Evolutionary conservation across 1,284 basidiomycete species (phyloP).

Genomic region (Lentinus polychrous): DNA sequence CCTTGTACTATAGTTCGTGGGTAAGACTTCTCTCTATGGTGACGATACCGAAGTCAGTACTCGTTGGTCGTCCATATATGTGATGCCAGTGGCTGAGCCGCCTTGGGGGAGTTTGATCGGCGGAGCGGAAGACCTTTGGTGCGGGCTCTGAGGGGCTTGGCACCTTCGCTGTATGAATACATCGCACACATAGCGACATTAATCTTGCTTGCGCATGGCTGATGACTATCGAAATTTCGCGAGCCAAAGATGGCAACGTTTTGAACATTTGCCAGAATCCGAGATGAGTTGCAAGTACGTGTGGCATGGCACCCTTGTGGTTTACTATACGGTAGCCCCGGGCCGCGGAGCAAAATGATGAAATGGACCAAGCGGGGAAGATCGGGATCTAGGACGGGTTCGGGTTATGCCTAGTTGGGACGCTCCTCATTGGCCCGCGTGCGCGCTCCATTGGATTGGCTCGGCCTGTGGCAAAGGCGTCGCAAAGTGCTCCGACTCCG

Average conservation of each 20-base stretch:
- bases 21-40: too few species aligned
- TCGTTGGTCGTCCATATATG: too few species aligned
- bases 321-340: too few species aligned
- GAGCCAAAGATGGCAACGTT: too few species aligned
- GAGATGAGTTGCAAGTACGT: too few species aligned
- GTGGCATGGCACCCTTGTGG: too few species aligned
- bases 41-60: too few species aligned
- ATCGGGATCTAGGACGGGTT: slow-evolving; percentile 10
- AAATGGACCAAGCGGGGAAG: slow-evolving; percentile 12
- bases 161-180: not conserved
- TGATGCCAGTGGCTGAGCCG: too few species aligned
- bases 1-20: too few species aligned
- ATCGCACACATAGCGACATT: not conserved
- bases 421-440: slow-evolving; percentile 3
- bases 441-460: slow-evolving; percentile 10
- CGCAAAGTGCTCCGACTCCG: slow-evolving; percentile 11
- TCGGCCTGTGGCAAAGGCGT: not conserved
- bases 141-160: too few species aligned
- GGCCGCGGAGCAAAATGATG: not conserved
- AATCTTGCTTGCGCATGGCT: not conserved
- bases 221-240: too few species aligned
- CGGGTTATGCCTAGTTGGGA: slow-evolving; percentile 1
- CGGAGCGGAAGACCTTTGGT: not conserved
- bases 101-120: not conserved
- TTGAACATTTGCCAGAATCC: too few species aligned